Evolutionary conservation across 371 early-diverging fungal genomes (phyloP), one percentile per base, ranked within the genome.

Genomic region (Quaeritorhiza haematococci): DNA sequence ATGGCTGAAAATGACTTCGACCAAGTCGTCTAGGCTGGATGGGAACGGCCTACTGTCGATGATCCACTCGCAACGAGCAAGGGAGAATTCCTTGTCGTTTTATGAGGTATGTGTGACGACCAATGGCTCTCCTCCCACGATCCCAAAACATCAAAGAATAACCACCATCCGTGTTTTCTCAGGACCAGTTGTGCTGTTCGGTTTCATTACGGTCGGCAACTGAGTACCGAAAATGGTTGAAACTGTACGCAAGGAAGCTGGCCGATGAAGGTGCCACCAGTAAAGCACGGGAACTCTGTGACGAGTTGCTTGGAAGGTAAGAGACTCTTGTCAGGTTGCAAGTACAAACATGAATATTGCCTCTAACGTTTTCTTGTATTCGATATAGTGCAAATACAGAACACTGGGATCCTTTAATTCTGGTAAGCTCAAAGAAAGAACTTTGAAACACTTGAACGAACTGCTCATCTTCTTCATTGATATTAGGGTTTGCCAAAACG

Each of bases 1-100:
- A 10, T 94, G 92, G 92, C 63, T 86, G 33, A 76, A 86, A 21
- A 75, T 91, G 4, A n/a, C n/a, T n/a, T n/a, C n/a, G n/a, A n/a
- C n/a, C n/a, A n/a, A n/a, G n/a, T n/a, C n/a, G n/a, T n/a, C n/a
- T n/a, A n/a, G n/a, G n/a, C n/a, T n/a, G n/a, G n/a, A n/a, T n/a
- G n/a, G n/a, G n/a, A n/a, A n/a, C n/a, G n/a, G n/a, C n/a, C n/a
- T n/a, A n/a, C n/a, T n/a, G n/a, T n/a, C n/a, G n/a, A n/a, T n/a
- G n/a, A n/a, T n/a, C n/a, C n/a, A n/a, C n/a, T n/a, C n/a, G n/a
- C n/a, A n/a, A n/a, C n/a, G n/a, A n/a, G n/a, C n/a, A n/a, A n/a
- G n/a, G n/a, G n/a, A n/a, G n/a, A n/a, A n/a, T n/a, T n/a, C n/a
- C n/a, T n/a, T n/a, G n/a, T n/a, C n/a, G n/a, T n/a, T n/a, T n/a